A percentile compares a stretch with the other conserved stretches of the same genome.
Conservation (phyloP, 345 rosid species). For the Salix koriyanagi region DNA sequence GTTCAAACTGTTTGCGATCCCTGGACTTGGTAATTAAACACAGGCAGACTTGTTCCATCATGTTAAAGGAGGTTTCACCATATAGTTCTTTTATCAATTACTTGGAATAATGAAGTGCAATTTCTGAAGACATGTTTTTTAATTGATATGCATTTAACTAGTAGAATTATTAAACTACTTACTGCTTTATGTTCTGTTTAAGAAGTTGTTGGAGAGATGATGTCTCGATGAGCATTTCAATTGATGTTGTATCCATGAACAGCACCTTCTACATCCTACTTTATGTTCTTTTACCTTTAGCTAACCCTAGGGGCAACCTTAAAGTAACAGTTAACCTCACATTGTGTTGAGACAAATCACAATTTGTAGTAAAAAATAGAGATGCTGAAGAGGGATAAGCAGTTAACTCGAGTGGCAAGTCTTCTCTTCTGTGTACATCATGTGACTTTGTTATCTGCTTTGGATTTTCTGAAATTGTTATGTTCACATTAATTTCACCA, state of each 20-base stretch:
- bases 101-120: background rate
- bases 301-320: background rate
- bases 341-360: background rate
- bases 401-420: background rate
- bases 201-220: background rate
- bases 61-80: background rate
- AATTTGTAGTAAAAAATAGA: background rate
- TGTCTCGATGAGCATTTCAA: too few species aligned
- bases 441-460: background rate
- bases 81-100: background rate
- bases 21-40: background rate
- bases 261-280: background rate
- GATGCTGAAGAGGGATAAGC: background rate
- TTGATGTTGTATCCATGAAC: background rate
- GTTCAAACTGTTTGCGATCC: background rate
- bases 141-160: background rate
- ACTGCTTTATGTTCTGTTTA: background rate
- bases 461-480: background rate
- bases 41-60: background rate
- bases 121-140: background rate
- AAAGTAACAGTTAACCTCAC: background rate
- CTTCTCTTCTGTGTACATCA: background rate
- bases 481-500: background rate
- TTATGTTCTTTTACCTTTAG: background rate
- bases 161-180: background rate